These are phyloP conservation scores for Ustulina deusta DNA, from an alignment of 2,329 filamentous ascomycete species.

Conservation along the genomic window DNA sequence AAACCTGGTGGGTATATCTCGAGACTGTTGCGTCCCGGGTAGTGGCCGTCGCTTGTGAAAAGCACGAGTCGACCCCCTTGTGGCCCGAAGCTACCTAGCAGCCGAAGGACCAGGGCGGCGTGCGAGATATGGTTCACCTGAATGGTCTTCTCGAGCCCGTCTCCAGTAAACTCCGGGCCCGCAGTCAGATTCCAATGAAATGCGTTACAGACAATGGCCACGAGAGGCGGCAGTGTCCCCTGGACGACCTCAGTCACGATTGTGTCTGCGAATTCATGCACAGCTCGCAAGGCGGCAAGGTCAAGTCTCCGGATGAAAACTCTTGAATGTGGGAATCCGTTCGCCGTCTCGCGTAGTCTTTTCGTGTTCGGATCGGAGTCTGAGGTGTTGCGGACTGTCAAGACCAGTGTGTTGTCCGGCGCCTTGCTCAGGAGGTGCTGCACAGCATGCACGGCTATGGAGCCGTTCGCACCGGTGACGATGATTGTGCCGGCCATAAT, in stretches of 20 bases:
- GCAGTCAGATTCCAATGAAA: conserved; percentile 54
- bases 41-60: conserved; percentile 53
- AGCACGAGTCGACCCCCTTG: conserved; percentile 55
- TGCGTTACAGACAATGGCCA: conserved; percentile 57
- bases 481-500: conserved; percentile 52
- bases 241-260: conserved; percentile 48
- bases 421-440: conserved; percentile 41
- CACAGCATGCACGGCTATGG: conserved; percentile 45
- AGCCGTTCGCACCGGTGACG: conserved; percentile 56
- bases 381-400: conserved; percentile 52
- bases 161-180: conserved; percentile 51
- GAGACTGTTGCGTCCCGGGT: conserved; percentile 54
- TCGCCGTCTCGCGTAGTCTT: conserved; percentile 45
- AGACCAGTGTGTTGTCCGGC: conserved; percentile 46
- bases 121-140: conserved; percentile 57
- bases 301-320: conserved; percentile 53
- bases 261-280: conserved; percentile 51
- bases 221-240: conserved; percentile 50
- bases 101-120: conserved; percentile 53
- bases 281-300: conserved; percentile 51
- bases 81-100: conserved; percentile 72
- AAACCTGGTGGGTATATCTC: conserved; percentile 54
- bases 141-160: conserved; percentile 55
- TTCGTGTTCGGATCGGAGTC: conserved; percentile 49
- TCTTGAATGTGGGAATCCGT: conserved; percentile 54